Conservation (phyloP, 2,329 filamentous ascomycete genomes). For the Aureobasidium sp. region DNA sequence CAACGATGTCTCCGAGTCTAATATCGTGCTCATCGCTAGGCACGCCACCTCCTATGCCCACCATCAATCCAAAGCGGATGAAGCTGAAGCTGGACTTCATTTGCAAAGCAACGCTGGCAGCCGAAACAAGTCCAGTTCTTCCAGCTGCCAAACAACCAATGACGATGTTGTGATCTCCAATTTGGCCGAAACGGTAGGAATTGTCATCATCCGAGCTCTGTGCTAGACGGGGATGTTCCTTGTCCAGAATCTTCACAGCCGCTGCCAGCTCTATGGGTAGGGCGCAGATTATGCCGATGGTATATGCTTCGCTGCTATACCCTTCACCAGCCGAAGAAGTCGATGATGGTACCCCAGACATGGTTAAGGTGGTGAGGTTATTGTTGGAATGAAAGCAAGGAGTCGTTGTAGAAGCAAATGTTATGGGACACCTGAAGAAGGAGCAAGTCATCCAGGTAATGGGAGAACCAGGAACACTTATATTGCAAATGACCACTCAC, state of each 20-base stretch:
- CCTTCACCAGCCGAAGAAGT: background rate
- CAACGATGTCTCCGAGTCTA: constrained; percentile 24
- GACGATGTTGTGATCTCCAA: constrained; percentile 24
- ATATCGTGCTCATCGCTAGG: constrained; percentile 19
- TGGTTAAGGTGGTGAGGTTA: background rate
- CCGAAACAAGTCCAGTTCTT: constrained; percentile 17
- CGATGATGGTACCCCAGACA: background rate
- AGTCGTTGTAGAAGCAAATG: background rate
- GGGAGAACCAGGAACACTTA: background rate
- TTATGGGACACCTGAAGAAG: background rate
- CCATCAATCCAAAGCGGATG: constrained; percentile 17
- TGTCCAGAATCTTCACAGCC: background rate
- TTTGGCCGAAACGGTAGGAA: constrained; percentile 12
- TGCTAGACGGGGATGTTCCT: background rate
- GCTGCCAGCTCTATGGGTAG: constrained; percentile 11
- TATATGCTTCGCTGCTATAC: constrained; percentile 13
- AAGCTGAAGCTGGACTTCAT: constrained; percentile 17
- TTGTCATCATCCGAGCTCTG: background rate
- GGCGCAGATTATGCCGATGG: constrained; percentile 20
- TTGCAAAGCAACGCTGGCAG: constrained; percentile 18
- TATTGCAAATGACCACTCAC: background rate
- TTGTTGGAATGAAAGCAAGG: too few relatives aligned
- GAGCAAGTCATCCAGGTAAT: background rate
- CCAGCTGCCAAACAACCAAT: constrained; percentile 21
- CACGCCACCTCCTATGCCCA: constrained; percentile 22